Conservation (phyloP, 2,329 filamentous ascomycete species). For the Clathrospora elynae region DNA sequence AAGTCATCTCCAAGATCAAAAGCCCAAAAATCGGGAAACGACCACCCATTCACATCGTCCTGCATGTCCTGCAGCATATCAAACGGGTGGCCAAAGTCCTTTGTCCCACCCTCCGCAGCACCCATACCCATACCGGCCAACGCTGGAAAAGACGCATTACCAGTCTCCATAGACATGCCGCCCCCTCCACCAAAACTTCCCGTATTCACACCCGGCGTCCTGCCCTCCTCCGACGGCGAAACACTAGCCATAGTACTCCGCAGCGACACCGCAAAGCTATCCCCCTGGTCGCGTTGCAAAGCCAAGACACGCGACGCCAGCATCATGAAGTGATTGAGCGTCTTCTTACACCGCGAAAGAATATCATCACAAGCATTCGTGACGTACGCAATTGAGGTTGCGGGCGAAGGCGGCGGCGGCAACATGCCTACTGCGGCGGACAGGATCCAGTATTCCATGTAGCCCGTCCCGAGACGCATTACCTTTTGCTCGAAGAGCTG, state of each 20-base stretch:
- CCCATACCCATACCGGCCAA: constrained; percentile 17
- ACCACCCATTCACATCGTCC: constrained; percentile 38
- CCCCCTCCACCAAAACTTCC: not conserved
- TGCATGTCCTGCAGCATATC: constrained; percentile 37
- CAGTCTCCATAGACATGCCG: not conserved
- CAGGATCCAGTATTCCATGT: constrained; percentile 45
- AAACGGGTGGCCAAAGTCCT: constrained; percentile 20
- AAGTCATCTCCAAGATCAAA: constrained; percentile 43
- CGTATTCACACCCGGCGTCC: constrained; percentile 9
- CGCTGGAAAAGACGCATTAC: constrained; percentile 8
- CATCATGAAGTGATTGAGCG: constrained; percentile 34
- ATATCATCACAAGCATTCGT: constrained; percentile 23
- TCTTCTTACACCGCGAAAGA: constrained; percentile 29
- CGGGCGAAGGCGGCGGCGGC: constrained; percentile 24
- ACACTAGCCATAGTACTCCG: constrained; percentile 24
- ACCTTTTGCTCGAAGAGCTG: constrained; percentile 42
- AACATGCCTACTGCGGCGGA: constrained; percentile 40
- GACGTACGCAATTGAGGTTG: constrained; percentile 25
- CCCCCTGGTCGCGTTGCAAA: constrained; percentile 36
- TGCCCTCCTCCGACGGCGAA: constrained; percentile 16
- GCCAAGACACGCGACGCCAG: constrained; percentile 39
- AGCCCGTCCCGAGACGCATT: constrained; percentile 44
- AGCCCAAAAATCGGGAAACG: constrained; percentile 44
- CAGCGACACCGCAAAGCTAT: constrained; percentile 28
- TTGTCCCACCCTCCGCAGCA: constrained; percentile 5